Evolutionary conservation across 23 red algal species (phyloP), one percentile per base, ranked within the genome.

Genomic region (Gracilariopsis chorda): DNA sequence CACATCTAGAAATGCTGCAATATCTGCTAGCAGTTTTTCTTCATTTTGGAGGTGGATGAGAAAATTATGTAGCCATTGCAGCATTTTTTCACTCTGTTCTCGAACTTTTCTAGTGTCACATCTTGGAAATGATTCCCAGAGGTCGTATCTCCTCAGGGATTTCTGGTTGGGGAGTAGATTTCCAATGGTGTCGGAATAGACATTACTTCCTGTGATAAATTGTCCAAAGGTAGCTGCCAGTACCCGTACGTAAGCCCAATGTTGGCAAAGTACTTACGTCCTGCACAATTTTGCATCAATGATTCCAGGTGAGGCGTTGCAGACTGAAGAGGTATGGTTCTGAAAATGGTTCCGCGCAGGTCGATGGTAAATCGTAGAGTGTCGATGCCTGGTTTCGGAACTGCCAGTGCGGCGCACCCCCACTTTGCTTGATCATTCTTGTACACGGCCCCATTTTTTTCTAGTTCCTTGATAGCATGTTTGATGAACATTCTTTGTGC

Each of bases 111-210:
- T 8, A 8, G 45, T 17, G 42, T 12, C 7, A 81, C 77, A 7
- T 40, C 23, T 58, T 61, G 77, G 23, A 81, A 81, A 39, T 81
- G 77, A 21, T 81, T 81, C 0, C 17, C 51, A 52, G 77, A 81
- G 46, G 52, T 47, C 28, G 27, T 60, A 0, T 47, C 0, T 12
- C 77, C 51, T 1, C 57, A 47, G 7, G 23, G 77, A 0, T 57
- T 0, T 10, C 77, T 10, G 16, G 8, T 17, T 12, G 46, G 47
- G 77, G 16, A 34, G 51, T 57, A 57, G 27, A 81, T 17, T 14
- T 61, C 77, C 0, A 81, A 12, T 14, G 0, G 51, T 19, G 77
- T 81, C 37, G 52, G 51, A 35, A 65, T 81, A 32, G 45, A 52
- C 24, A 0, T 12, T 20, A 62, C 27, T 13, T 81, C 46, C 77